phyloP scores from a whole-genome alignment of 371 early-diverging fungal species.

The Rhizopus delemar region DNA sequence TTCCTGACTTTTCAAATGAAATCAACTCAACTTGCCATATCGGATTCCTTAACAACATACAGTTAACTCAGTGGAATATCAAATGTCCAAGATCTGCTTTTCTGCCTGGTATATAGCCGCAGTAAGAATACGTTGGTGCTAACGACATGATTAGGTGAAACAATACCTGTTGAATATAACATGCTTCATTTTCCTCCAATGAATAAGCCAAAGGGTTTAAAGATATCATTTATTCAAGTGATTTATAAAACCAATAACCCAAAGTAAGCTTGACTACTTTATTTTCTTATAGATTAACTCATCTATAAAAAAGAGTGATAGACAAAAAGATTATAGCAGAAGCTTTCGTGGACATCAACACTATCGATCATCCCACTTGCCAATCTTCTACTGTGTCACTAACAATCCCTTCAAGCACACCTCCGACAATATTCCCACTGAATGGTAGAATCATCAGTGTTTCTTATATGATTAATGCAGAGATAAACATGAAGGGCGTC shows the following conservation, averaged over 20 bases:
- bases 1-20: background rate
- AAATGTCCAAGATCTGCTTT: slow-evolving; percentile 13
- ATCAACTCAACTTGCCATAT: slow-evolving; percentile 7
- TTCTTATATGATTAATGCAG: slow-evolving; percentile 17
- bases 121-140: background rate
- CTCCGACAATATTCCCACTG: slow-evolving; percentile 20
- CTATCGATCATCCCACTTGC: background rate
- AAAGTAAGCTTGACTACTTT: slow-evolving; percentile 13
- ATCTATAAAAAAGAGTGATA: slow-evolving; percentile 1
- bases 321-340: slow-evolving; percentile 12
- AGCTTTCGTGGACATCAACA: slow-evolving; percentile 12
- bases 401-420: slow-evolving; percentile 13
- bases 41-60: slow-evolving; percentile 15
- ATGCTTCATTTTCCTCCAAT: slow-evolving; percentile 21
- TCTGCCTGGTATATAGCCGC: slow-evolving; percentile 4
- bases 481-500: slow-evolving; percentile 19
- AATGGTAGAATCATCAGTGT: slow-evolving; percentile 20
- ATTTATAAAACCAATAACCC: slow-evolving; percentile 15
- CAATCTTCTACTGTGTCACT: slow-evolving; percentile 1
- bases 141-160: slow-evolving; percentile 7
- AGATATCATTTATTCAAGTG: slow-evolving; percentile 11
- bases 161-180: slow-evolving; percentile 11
- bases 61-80: slow-evolving; percentile 15
- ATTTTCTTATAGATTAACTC: background rate
- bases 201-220: slow-evolving; percentile 14